phyloP scores from a whole-genome alignment of 305 asterid genomes.

The Nicotiana rustica region DNA sequence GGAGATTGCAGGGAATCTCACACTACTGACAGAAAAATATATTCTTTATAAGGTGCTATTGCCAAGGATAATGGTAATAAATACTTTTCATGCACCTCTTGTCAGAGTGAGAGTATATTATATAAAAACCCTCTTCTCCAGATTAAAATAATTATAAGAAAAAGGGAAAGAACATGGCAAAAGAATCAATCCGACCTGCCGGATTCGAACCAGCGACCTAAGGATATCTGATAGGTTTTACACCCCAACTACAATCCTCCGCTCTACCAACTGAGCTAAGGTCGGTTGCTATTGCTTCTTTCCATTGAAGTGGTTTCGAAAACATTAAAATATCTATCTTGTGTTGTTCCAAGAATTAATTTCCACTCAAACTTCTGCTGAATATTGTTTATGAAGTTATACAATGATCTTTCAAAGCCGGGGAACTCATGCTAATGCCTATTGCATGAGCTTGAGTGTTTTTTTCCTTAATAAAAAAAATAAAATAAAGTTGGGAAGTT shows the following conservation, averaged over 20 bases:
- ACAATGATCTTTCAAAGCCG: neutral
- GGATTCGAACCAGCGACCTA: slow-evolving; percentile 99
- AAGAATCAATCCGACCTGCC: slow-evolving; percentile 73
- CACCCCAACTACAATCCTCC: slow-evolving; percentile 80
- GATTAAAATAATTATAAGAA: neutral
- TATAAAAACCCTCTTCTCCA: neutral
- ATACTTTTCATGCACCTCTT: neutral
- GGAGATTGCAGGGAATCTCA: neutral
- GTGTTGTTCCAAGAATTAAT: neutral
- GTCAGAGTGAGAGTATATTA: neutral
- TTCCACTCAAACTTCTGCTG: neutral
- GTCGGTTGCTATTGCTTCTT: slow-evolving; percentile 55
- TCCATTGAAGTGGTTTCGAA: neutral
- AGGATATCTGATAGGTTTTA: slow-evolving; percentile 55
- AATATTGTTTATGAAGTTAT: neutral
- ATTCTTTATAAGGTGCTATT: neutral
- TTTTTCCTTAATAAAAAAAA: no score
- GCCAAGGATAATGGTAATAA: neutral
- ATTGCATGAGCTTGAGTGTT: no score
- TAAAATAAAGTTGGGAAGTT: neutral
- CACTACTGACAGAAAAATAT: neutral
- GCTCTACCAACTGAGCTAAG: slow-evolving; percentile 99
- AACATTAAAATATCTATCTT: neutral
- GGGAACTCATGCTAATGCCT: neutral
- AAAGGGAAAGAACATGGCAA: neutral